A percentile compares a stretch with the other conserved stretches of the same genome.
phyloP scores from a whole-genome alignment of 2,329 filamentous ascomycete genomes.

The Claviceps capensis region DNA sequence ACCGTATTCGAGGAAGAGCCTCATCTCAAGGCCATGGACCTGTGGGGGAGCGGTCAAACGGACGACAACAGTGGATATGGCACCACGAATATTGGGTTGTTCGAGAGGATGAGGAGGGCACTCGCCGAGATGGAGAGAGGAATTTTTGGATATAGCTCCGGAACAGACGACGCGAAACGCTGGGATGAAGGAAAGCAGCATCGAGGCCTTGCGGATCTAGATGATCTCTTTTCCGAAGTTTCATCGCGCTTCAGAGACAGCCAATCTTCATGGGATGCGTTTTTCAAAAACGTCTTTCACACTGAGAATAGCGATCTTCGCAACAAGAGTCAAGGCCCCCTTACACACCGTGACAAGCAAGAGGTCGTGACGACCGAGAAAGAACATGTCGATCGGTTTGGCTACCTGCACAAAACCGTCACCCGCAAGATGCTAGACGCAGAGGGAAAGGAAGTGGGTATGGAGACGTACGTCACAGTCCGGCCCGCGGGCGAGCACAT shows the following conservation, averaged over 20 bases:
- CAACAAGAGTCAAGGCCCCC: conserved; percentile 5
- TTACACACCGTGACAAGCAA: conserved; percentile 14
- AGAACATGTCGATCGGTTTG: conserved; percentile 29
- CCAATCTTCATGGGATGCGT: conserved; percentile 26
- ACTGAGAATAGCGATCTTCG: conserved; percentile 3
- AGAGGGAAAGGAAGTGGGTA: conserved; percentile 27
- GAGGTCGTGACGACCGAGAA: conserved; percentile 22
- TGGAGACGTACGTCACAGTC: conserved; percentile 21
- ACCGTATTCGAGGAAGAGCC: conserved; percentile 19
- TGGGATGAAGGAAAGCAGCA: not conserved
- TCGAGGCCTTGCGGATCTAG: conserved; percentile 20
- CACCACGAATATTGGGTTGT: conserved; percentile 4
- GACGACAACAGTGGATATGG: conserved; percentile 1
- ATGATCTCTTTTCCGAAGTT: conserved; percentile 27
- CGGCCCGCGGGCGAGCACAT: conserved; percentile 14
- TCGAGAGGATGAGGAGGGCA: conserved; percentile 6
- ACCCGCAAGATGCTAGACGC: conserved; percentile 26
- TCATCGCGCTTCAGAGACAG: conserved; percentile 23
- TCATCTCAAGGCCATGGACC: conserved; percentile 12
- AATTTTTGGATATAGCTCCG: not conserved
- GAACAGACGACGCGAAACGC: not conserved
- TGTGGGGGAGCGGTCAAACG: conserved; percentile 13
- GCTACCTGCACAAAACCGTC: conserved; percentile 28
- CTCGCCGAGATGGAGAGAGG: conserved; percentile 4
- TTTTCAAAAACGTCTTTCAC: conserved; percentile 22